Percentiles rank a stretch among this genome's conserved stretches.
These are phyloP conservation scores for Candida cerambycidarum DNA, from an alignment of 805 yeast species.

Conservation along the genomic window DNA sequence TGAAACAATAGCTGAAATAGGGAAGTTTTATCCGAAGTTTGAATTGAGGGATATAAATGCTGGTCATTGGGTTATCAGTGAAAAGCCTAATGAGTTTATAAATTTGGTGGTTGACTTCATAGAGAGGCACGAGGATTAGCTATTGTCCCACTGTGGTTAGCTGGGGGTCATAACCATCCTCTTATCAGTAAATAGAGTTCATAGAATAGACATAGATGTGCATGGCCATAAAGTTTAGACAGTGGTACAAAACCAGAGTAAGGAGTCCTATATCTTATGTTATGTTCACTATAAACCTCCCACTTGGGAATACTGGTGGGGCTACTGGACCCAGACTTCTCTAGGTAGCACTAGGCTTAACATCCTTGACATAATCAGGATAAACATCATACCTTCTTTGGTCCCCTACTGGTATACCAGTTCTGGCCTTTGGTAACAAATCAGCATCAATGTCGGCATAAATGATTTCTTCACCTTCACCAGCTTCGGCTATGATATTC, in stretches of 20 bases:
- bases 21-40: slow-evolving; percentile 75
- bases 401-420: slow-evolving; percentile 42
- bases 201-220: no score
- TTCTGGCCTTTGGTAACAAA: slow-evolving; percentile 40
- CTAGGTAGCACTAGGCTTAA: no score
- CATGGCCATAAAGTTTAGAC: no score
- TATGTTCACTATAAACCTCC: no score
- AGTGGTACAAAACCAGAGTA: no score
- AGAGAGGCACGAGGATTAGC: slow-evolving; percentile 42
- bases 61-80: slow-evolving; percentile 93
- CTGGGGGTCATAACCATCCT: no score
- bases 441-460: slow-evolving; percentile 42
- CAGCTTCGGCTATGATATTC: slow-evolving; percentile 44
- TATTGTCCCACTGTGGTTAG: no score
- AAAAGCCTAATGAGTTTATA: slow-evolving; percentile 77
- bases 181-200: no score
- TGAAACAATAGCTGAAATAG: slow-evolving; percentile 71
- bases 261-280: no score
- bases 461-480: slow-evolving; percentile 44
- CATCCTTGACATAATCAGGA: slow-evolving; percentile 35
- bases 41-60: slow-evolving; percentile 72
- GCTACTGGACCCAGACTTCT: no score
- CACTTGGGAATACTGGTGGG: no score
- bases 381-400: slow-evolving; percentile 45
- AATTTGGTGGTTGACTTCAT: slow-evolving; percentile 62